These are phyloP conservation scores for Ogataea siamensis DNA, from an alignment of 805 yeast genomes.

Conservation along the genomic window DNA sequence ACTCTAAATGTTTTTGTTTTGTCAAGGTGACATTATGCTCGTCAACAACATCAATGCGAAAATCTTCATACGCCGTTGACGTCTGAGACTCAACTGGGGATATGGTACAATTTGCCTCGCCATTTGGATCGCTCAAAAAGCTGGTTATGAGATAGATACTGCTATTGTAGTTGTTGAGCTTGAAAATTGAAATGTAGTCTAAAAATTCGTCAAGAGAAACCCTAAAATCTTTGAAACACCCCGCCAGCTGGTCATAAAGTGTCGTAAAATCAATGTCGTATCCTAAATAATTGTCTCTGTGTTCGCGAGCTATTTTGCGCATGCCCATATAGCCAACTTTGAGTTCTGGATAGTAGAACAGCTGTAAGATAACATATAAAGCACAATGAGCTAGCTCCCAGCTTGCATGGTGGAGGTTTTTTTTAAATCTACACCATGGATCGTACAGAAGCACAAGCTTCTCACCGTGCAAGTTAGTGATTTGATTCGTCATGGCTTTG, in stretches of 20 bases:
- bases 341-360: constrained; percentile 22
- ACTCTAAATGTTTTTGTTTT: constrained; percentile 24
- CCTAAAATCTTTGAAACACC: constrained; percentile 27
- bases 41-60: constrained; percentile 22
- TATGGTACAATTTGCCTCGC: constrained; percentile 19
- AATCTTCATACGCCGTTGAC: constrained; percentile 26
- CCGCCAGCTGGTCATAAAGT: constrained; percentile 15
- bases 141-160: constrained; percentile 30
- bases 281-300: constrained; percentile 9
- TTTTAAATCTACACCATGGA: constrained; percentile 24
- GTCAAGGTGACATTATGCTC: constrained; percentile 23
- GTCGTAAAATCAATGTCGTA: constrained; percentile 10
- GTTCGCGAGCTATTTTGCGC: constrained; percentile 13
- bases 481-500: constrained; percentile 27
- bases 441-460: constrained; percentile 23
- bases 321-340: constrained; percentile 20
- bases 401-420: constrained; percentile 11
- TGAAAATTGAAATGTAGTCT: constrained; percentile 24
- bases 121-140: constrained; percentile 5
- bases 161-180: constrained; percentile 27
- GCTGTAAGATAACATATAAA: constrained; percentile 22
- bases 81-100: constrained; percentile 15
- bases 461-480: constrained; percentile 12
- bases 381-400: constrained; percentile 23
- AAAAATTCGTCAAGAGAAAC: constrained; percentile 21